Evolutionary conservation across 2,329 filamentous ascomycete species (phyloP).

Genomic region (Parastagonospora avenae): DNA sequence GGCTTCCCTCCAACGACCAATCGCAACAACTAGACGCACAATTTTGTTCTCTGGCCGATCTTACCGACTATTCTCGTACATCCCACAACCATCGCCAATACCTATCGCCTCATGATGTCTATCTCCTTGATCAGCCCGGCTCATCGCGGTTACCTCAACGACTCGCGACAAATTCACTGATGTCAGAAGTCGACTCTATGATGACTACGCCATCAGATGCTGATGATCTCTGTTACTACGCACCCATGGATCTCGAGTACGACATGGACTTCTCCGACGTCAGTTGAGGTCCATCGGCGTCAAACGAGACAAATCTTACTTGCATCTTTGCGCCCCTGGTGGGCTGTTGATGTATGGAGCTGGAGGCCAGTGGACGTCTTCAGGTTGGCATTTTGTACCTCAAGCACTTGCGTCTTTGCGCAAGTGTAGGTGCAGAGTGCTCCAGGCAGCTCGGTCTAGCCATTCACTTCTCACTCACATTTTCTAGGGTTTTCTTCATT

Average conservation of each 20-base stretch:
- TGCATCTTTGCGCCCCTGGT: background rate
- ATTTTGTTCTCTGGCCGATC: background rate
- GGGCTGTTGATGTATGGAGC: background rate
- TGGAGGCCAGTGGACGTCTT: background rate
- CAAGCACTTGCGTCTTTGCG: background rate
- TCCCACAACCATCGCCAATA: background rate
- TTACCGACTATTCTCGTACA: background rate
- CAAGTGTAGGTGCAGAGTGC: background rate
- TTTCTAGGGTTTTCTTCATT: too few species aligned
- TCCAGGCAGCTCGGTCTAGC: too few species aligned
- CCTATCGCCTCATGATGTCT: background rate
- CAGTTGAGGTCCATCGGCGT: background rate
- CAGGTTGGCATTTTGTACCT: background rate
- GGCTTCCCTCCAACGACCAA: background rate
- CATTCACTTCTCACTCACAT: too few species aligned
- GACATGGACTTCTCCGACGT: background rate
- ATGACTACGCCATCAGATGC: too few species aligned
- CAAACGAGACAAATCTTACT: background rate
- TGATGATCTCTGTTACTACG: too few species aligned
- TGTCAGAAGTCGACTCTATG: background rate
- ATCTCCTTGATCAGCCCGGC: conserved; percentile 2
- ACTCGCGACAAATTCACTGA: background rate
- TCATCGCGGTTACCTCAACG: background rate
- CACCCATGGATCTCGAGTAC: too few species aligned
- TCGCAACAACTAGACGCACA: background rate